A percentile compares a stretch with the other conserved stretches of the same genome.
Evolutionary conservation across 768 basidiomycete species (phyloP).

Genomic region (Lactifluus subvellereus): DNA sequence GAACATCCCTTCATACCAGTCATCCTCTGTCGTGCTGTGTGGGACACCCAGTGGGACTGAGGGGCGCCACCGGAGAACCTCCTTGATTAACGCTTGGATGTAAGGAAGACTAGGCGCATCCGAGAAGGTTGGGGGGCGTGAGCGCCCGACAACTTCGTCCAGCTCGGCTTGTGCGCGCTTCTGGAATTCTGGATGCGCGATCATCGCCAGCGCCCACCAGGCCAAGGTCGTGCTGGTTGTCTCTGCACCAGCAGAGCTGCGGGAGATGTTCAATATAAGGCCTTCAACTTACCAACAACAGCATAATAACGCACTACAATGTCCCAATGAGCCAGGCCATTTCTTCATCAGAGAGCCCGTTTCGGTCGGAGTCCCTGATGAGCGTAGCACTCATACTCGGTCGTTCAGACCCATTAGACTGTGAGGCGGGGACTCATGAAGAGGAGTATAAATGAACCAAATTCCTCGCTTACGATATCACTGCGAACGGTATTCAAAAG

Average conservation of each 20-base stretch:
- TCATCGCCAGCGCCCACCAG: conserved; percentile 21
- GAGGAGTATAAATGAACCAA: background rate
- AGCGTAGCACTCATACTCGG: conserved; percentile 10
- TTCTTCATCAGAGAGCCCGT: conserved; percentile 16
- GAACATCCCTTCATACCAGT: conserved; percentile 21
- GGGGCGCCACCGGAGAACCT: conserved; percentile 8
- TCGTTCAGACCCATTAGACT: conserved; percentile 8
- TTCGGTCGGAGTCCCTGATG: background rate
- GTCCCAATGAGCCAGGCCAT: conserved; percentile 20
- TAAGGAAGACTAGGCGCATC: conserved; percentile 8
- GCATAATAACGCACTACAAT: conserved; percentile 11
- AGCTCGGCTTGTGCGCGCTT: conserved; percentile 12
- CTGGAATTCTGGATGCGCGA: conserved; percentile 20
- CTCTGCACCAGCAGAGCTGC: conserved; percentile 1
- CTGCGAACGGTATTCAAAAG: conserved; percentile 4
- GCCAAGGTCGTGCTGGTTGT: conserved; percentile 6
- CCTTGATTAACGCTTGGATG: conserved; percentile 8
- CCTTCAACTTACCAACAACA: background rate
- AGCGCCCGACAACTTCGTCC: conserved; percentile 13
- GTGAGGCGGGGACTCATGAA: background rate
- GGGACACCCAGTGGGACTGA: background rate
- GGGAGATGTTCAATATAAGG: no score
- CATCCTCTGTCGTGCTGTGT: conserved; percentile 25
- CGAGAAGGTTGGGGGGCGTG: background rate
- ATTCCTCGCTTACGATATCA: background rate